Percentiles rank a stretch among this genome's conserved stretches.
These are phyloP conservation scores for Colletotrichum lupini DNA, from an alignment of 2,329 filamentous ascomycete genomes.

Conservation along the genomic window DNA sequence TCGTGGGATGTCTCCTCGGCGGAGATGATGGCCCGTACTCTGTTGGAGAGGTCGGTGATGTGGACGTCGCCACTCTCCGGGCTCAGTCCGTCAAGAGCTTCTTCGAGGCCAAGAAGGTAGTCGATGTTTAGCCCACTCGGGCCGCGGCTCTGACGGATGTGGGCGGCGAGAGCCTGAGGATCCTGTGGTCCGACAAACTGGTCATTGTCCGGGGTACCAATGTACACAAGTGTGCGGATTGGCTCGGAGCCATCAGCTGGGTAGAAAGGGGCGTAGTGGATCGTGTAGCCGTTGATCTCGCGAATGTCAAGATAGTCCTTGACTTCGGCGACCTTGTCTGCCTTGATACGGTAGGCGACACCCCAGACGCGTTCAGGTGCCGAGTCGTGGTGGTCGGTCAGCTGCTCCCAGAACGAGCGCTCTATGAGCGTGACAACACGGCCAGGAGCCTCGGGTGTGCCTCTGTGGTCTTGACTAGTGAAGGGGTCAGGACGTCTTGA, in stretches of 20 bases:
- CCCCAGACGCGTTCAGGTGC: slow-evolving; percentile 84
- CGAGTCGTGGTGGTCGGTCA: slow-evolving; percentile 74
- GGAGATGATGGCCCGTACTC: slow-evolving; percentile 73
- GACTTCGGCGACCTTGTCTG: slow-evolving; percentile 80
- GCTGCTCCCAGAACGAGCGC: slow-evolving; percentile 81
- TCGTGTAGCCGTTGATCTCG: slow-evolving; percentile 97
- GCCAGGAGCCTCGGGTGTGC: slow-evolving; percentile 87
- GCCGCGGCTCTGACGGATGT: slow-evolving; percentile 81
- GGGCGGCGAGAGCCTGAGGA: slow-evolving; percentile 79
- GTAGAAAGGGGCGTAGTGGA: slow-evolving; percentile 89
- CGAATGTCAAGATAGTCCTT: slow-evolving; percentile 93
- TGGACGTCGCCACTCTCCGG: slow-evolving; percentile 84
- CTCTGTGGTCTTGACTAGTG: slow-evolving; percentile 91
- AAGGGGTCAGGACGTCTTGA: slow-evolving; percentile 12
- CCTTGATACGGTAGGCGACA: slow-evolving; percentile 86
- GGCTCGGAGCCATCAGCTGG: slow-evolving; percentile 59
- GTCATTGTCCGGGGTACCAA: slow-evolving; percentile 91
- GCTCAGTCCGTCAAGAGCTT: slow-evolving; percentile 77
- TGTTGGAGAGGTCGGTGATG: slow-evolving; percentile 81
- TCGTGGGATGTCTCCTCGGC: slow-evolving; percentile 37
- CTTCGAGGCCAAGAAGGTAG: slow-evolving; percentile 85
- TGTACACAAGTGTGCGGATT: slow-evolving; percentile 81
- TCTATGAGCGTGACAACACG: slow-evolving; percentile 94
- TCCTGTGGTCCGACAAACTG: slow-evolving; percentile 91
- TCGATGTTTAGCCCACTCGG: slow-evolving; percentile 92